Evolutionary conservation across 1,139 yeast genomes (phyloP).

Genomic region (Tardiomyces depauwii): DNA sequence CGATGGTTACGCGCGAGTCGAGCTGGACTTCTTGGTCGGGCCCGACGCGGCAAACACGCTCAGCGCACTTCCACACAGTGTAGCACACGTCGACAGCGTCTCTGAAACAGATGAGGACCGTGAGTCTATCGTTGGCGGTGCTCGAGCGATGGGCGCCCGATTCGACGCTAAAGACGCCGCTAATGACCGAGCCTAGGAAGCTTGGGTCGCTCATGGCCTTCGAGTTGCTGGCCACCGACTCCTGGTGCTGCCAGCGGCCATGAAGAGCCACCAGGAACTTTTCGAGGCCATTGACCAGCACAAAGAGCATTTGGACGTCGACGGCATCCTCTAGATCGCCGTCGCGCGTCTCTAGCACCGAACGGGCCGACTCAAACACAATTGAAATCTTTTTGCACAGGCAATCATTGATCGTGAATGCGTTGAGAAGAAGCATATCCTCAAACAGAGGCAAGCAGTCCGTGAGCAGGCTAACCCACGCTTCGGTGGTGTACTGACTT

Average conservation of each 20-base stretch:
- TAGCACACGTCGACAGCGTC: constrained; percentile 46
- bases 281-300: background rate
- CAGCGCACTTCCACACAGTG: constrained; percentile 44
- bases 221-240: background rate
- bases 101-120: constrained; percentile 52
- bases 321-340: too few relatives aligned
- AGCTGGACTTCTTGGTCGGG: constrained; percentile 9
- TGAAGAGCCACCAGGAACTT: background rate
- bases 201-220: constrained; percentile 31
- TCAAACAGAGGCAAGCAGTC: background rate
- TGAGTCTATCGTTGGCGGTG: constrained; percentile 32
- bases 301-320: background rate
- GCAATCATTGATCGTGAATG: background rate
- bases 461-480: background rate
- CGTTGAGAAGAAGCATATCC: background rate
- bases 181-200: constrained; percentile 66
- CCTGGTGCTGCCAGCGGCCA: background rate
- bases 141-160: constrained; percentile 47
- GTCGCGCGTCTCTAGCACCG: background rate
- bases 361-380: background rate
- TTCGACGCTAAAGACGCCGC: constrained; percentile 80
- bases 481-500: background rate
- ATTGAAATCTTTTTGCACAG: background rate
- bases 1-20: constrained; percentile 45
- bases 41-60: constrained; percentile 46